Base-by-base conservation (phyloP, 148 eudicot genomes). In the Rhododendron kiyosumense region DNA sequence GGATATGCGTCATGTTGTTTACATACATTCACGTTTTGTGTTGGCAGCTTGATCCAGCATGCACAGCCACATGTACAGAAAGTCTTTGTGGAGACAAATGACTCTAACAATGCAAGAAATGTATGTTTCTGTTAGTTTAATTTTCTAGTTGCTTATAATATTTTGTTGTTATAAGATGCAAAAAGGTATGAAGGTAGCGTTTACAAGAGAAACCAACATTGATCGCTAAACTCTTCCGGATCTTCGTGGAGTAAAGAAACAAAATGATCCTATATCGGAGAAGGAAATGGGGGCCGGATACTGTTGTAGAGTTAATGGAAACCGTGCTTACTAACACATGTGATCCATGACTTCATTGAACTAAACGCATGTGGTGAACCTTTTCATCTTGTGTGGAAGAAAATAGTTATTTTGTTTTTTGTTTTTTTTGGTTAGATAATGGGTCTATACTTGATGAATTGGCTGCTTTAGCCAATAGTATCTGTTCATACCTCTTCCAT, bases 71-170 rank as follows among this genome's bases (percentile, higher is more conserved):
- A 20, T 89, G 86, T 89, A 82, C 98, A 90, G 82, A 95, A 90
- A 83, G 90, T 92, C 89, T 90, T 94, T 83, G 83, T 73, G 88
- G 95, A 94, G 93, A 90, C 93, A 82, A 91, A 90, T 79, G 93
- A 92, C 77, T 88, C 92, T 81, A 87, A 89, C 74, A 94, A 95
- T 92, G 86, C 94, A 86, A 89, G 94, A 93, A 91, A 91, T 93
- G 98, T 95, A 95, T 86, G 96, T 86, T 86, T 88, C 84, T 57
- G 20, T 52, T 26, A 0, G 83, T 87, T 88, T 46, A 61, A 59
- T 24, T 41, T 81, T 84, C 75, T 38, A 61, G 18, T 81, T 77
- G 67, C 76, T 82, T 85, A 32, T 32, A 17, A n/a, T 81, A 5
- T 41, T 67, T 54, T 76, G 1, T 78, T 78, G 45, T 48, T 73